Conservation (phyloP, 2,329 filamentous ascomycete species). For the Exophiala viscosa region DNA sequence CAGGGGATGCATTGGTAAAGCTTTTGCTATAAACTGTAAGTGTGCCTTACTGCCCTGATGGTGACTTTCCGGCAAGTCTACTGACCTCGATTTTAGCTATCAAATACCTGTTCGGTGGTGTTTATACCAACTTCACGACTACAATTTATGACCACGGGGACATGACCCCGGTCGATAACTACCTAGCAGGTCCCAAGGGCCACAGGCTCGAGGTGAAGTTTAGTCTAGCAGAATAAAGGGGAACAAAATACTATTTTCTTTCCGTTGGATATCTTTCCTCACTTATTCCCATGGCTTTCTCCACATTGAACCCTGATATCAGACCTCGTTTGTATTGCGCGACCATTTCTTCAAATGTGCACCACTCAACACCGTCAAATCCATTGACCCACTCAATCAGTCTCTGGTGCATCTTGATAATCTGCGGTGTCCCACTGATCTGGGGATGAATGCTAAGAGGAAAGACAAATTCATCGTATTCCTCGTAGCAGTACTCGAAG, state of each 20-base stretch:
- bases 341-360: conserved; percentile 63
- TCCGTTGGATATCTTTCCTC: too few species aligned
- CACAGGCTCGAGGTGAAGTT: conserved; percentile 58
- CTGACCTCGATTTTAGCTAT: conserved; percentile 53
- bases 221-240: too few species aligned
- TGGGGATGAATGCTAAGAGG: conserved; percentile 47
- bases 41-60: neutral
- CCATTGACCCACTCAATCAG: conserved; percentile 67
- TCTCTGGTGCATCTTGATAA: conserved; percentile 68
- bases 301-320: too few species aligned
- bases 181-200: conserved; percentile 55
- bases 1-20: conserved; percentile 46
- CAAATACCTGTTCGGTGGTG: conserved; percentile 64
- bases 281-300: too few species aligned
- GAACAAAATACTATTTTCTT: too few species aligned
- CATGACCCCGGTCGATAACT: conserved; percentile 62
- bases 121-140: conserved; percentile 65
- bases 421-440: conserved; percentile 62
- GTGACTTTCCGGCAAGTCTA: neutral
- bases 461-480: conserved; percentile 46
- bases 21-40: conserved; percentile 45
- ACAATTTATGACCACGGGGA: conserved; percentile 57
- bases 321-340: conserved; percentile 63
- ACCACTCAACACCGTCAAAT: conserved; percentile 49
- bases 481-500: conserved; percentile 44